Conservation (phyloP, 345 rosid species). For the Melaleuca quinquenervia region DNA sequence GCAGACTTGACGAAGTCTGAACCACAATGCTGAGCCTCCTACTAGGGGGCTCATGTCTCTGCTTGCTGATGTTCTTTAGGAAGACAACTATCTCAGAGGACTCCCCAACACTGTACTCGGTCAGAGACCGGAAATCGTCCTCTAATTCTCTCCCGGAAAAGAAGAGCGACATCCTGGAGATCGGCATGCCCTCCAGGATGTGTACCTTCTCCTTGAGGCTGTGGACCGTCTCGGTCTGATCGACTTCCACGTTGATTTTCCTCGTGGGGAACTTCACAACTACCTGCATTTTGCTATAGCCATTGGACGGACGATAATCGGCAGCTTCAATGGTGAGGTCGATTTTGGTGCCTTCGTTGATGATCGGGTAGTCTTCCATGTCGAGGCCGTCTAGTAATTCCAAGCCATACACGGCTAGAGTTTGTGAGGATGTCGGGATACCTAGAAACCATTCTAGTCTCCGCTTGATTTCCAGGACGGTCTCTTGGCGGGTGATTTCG, state of each 20-base stretch:
- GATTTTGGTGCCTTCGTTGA: slow-evolving; percentile 54
- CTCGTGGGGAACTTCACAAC: slow-evolving; percentile 47
- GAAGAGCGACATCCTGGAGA: slow-evolving; percentile 54
- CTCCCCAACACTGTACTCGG: slow-evolving; percentile 57
- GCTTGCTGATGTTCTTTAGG: slow-evolving; percentile 25
- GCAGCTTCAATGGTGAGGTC: slow-evolving; percentile 42
- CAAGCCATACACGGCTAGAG: slow-evolving; percentile 59
- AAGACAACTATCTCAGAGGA: slow-evolving; percentile 55
- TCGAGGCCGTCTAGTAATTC: slow-evolving; percentile 81
- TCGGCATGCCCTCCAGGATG: slow-evolving; percentile 48
- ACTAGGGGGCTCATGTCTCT: slow-evolving; percentile 26
- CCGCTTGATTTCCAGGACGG: slow-evolving; percentile 53
- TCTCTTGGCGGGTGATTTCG: slow-evolving; percentile 46
- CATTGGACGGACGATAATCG: background rate
- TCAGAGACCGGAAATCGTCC: slow-evolving; percentile 55
- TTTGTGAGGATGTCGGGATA: slow-evolving; percentile 36
- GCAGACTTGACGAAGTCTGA: slow-evolving; percentile 66
- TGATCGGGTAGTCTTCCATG: slow-evolving; percentile 83
- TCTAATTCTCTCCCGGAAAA: slow-evolving; percentile 49
- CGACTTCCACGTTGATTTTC: slow-evolving; percentile 40
- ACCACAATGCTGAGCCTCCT: slow-evolving; percentile 37
- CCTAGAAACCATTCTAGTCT: slow-evolving; percentile 41
- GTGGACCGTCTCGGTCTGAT: slow-evolving; percentile 60
- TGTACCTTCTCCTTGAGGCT: slow-evolving; percentile 86
- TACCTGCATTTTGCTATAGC: slow-evolving; percentile 22